Evolutionary conservation across 2,329 filamentous ascomycete species (phyloP).

Genomic region (Diaporthe citriasiana): DNA sequence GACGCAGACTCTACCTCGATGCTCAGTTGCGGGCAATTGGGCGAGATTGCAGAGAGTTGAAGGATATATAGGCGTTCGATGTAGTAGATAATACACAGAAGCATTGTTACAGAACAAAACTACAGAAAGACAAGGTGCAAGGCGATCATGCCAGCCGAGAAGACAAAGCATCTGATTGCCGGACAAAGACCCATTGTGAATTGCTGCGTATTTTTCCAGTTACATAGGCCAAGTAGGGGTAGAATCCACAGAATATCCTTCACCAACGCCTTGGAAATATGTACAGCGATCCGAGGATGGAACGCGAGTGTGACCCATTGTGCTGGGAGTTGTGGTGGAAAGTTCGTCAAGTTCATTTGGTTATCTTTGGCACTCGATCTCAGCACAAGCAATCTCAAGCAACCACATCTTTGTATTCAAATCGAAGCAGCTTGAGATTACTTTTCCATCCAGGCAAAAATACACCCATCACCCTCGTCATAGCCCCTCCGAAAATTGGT

Average conservation of each 20-base stretch:
- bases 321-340: background rate
- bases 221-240: too few relatives aligned
- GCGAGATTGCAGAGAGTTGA: background rate
- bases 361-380: background rate
- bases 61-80: background rate
- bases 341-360: background rate
- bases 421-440: conserved; percentile 20
- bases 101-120: background rate
- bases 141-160: too few relatives aligned
- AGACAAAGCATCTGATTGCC: too few relatives aligned
- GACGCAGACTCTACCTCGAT: background rate
- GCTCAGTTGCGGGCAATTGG: background rate
- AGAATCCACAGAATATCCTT: background rate
- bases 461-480: conserved; percentile 16
- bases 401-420: conserved; percentile 5
- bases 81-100: background rate
- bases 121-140: background rate
- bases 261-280: background rate
- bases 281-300: background rate
- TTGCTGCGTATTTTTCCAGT: background rate
- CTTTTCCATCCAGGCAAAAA: conserved; percentile 16
- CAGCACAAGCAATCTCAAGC: background rate
- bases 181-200: background rate
- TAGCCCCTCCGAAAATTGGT: conserved; percentile 9
- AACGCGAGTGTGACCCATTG: background rate